These are phyloP conservation scores for Ramaria rubella DNA, from an alignment of 768 basidiomycete genomes.

Conservation along the genomic window DNA sequence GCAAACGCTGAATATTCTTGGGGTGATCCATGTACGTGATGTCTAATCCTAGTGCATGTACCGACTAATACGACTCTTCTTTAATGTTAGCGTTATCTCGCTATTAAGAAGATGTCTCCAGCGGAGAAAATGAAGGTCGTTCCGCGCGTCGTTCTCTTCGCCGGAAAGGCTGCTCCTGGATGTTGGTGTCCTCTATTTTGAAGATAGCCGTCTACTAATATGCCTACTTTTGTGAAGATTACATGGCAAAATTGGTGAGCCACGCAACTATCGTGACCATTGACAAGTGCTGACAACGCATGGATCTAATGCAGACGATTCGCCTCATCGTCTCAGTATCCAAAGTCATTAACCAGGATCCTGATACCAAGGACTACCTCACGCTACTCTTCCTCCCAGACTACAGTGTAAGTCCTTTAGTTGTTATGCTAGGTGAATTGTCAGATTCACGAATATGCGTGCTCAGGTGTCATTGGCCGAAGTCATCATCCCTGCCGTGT, in stretches of 20 bases:
- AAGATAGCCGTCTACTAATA: slow-evolving; percentile 11
- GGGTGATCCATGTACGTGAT: slow-evolving; percentile 68
- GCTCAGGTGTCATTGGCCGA: slow-evolving; percentile 58
- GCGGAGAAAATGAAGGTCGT: slow-evolving; percentile 76
- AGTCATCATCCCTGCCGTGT: slow-evolving; percentile 47
- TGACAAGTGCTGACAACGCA: not conserved
- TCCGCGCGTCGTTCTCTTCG: slow-evolving; percentile 92
- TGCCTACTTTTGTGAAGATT: slow-evolving; percentile 41
- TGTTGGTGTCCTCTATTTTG: slow-evolving; percentile 41
- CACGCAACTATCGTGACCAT: not conserved
- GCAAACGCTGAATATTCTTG: slow-evolving; percentile 91
- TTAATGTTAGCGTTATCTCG: slow-evolving; percentile 60
- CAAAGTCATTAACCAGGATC: slow-evolving; percentile 65
- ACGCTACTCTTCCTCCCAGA: slow-evolving; percentile 94
- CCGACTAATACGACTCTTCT: not conserved
- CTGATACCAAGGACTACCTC: slow-evolving; percentile 81
- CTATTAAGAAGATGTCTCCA: slow-evolving; percentile 70
- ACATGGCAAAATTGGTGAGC: slow-evolving; percentile 80
- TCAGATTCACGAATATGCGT: not conserved
- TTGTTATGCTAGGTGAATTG: not conserved
- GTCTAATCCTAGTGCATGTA: not conserved
- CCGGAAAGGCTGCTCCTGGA: slow-evolving; percentile 94
- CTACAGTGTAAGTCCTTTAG: slow-evolving; percentile 50
- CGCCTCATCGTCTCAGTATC: slow-evolving; percentile 91
- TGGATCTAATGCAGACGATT: slow-evolving; percentile 52